Evolutionary conservation across 495 filamentous ascomycete species (phyloP), one percentile per base, ranked within the genome.

Genomic region (Penicillium pulvis): DNA sequence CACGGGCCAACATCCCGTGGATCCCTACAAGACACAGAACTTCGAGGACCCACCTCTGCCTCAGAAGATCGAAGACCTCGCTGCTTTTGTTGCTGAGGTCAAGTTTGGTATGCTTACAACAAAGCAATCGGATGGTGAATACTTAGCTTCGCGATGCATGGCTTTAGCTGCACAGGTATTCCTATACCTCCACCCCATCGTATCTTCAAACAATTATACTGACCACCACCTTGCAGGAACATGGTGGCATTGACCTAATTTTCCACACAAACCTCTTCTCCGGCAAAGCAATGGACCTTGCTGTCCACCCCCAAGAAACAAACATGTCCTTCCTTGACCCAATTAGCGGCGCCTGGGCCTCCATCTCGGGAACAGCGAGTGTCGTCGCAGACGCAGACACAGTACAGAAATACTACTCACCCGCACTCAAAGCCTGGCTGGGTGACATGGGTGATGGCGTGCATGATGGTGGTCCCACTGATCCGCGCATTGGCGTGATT

Each of bases 181-280:
- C 39, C 55, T 43, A 28, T 45, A 16, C 30, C 44, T 39, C 14
- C 20, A 23, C 20, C 20, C n/a, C n/a, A n/a, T n/a, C n/a, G n/a
- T 39, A 12, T 31, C n/a, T 43, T 42, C 16, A 30, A 9, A 44
- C 7, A 9, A 53, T 7, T 28, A 26, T 49, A 53, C 39, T 55
- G 39, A 56, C 12, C 19, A 14, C 20, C 14, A n/a, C 8, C 16
- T 12, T 11, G 11, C 36, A 93, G 90, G 87, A 94, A 74, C 80
- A 81, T 60, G 85, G 86, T 61, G 88, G 88, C 65, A 83, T 95
- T 50, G 92, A 97, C 72, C 85, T 96, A 47, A 81, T 96, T 74
- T 97, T 98, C 83, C 87, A 94, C 78, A 91, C 92, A 62, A 97
- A 97, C 79, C 91, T 91, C 58, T 90, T 94, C 71, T 92, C 90